Evolutionary conservation across 208 protist species (phyloP).

Genomic region (Trypanosoma boissoni): DNA sequence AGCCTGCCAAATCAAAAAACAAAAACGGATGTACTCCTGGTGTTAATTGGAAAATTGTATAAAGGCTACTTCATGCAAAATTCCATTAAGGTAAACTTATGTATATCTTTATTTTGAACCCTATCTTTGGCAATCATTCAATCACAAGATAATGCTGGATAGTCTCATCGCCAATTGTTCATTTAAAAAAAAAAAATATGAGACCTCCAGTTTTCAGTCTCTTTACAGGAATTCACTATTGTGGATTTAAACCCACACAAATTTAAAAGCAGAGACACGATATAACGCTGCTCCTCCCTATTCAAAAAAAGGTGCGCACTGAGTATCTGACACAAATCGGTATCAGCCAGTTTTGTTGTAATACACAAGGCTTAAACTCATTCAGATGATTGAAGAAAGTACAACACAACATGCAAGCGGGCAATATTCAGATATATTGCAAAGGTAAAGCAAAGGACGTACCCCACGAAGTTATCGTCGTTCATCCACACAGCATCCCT

Average conservation of each 20-base stretch:
- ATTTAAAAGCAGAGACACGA: conserved; percentile 93
- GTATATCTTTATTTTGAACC: no score
- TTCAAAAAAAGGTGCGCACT: conserved; percentile 72
- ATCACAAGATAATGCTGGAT: no score
- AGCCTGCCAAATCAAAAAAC: conserved; percentile 89
- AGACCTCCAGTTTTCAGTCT: conserved; percentile 55
- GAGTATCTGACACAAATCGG: conserved; percentile 95
- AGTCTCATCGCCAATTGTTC: no score
- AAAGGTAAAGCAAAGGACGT: conserved; percentile 85
- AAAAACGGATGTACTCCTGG: no score
- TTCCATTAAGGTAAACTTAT: no score
- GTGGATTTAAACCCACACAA: conserved; percentile 87
- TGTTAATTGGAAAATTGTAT: no score
- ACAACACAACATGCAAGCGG: conserved; percentile 91
- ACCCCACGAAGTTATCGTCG: conserved; percentile 95
- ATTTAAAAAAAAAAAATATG: no score
- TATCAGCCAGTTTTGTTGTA: conserved; percentile 86
- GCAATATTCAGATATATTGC: conserved; percentile 90
- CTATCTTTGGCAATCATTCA: no score
- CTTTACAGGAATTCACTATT: conserved; percentile 70
- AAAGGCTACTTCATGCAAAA: no score
- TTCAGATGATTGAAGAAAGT: conserved; percentile 69
- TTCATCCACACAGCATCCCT: conserved; percentile 91
- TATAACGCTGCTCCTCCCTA: conserved; percentile 95
- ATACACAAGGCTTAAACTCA: conserved; percentile 89